Evolutionary conservation across 2,329 filamentous ascomycete species (phyloP), one percentile per base, ranked within the genome.

Genomic region (Phyllosticta ampelicida): DNA sequence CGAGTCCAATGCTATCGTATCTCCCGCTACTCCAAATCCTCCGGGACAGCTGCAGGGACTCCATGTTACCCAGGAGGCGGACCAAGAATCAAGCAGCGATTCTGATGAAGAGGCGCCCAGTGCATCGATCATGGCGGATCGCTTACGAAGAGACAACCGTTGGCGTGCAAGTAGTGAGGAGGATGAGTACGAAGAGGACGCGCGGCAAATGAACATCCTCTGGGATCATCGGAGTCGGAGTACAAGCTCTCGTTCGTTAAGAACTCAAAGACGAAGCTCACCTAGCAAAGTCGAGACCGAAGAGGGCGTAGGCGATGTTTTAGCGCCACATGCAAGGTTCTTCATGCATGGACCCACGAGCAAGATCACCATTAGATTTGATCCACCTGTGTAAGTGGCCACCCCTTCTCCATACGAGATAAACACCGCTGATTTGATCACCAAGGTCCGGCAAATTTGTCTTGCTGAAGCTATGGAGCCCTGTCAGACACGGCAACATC

Each of bases 381-480:
- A 91, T 65, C 87, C 89, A 59, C 86, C 87, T 0, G 81, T 94
- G 60, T 80, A 73, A 70, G 79, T 75, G 13, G 16, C 13, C 6
- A 29, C 13, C 1, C 26, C 50, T 55, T 29, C 4, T 8, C 36
- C 36, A 5, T 2, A 5, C 16, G 5, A 36, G 13, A 4, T 5
- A n/a, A n/a, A 6, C 5, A 23, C 51, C 6, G 53, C 60, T 61
- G 54, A 61, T 36, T 16, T 4, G 19, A 8, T 21, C 11, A 48
- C 29, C 61, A 82, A 82, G 80, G 9, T 89, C 88, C 10, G 89
- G 88, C 5, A 82, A 89, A 59, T 95, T 87, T 69, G 86, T 97
- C 55, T 73, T 96, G 49, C 77, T 97, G 62, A 96, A 96, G 76
- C 83, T 96, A 70, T 96, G 90, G 88, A 90, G 86, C 65, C 87